Evolutionary conservation across 2,329 filamentous ascomycete genomes (phyloP).

Genomic region (Pyrenophora teres): DNA sequence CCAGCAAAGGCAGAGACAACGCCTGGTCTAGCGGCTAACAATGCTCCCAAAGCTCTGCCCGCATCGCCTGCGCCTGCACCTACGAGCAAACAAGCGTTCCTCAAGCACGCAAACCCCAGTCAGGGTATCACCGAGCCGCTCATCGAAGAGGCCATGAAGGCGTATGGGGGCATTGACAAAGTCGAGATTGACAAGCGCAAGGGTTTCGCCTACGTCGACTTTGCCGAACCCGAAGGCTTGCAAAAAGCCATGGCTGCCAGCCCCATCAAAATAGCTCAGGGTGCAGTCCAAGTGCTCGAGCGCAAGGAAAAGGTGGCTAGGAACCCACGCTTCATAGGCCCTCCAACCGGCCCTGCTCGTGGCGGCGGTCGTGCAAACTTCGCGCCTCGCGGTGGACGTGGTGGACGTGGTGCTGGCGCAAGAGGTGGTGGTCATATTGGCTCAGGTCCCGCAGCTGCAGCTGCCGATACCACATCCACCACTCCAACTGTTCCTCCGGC

Average conservation of each 20-base stretch:
- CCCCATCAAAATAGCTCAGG: slow-evolving; percentile 80
- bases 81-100: slow-evolving; percentile 59
- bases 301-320: slow-evolving; percentile 63
- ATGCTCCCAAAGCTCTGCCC: slow-evolving; percentile 15
- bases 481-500: slow-evolving; percentile 11
- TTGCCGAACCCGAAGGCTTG: slow-evolving; percentile 72
- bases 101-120: slow-evolving; percentile 71
- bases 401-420: slow-evolving; percentile 40
- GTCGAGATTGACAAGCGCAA: slow-evolving; percentile 96
- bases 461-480: slow-evolving; percentile 16
- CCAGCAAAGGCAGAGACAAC: slow-evolving; percentile 21
- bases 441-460: slow-evolving; percentile 15
- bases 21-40: slow-evolving; percentile 9
- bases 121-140: slow-evolving; percentile 87
- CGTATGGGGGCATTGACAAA: slow-evolving; percentile 74
- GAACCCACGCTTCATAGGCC: slow-evolving; percentile 34
- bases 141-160: slow-evolving; percentile 73
- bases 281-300: slow-evolving; percentile 84
- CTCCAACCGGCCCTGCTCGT: slow-evolving; percentile 35
- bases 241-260: slow-evolving; percentile 81
- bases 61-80: slow-evolving; percentile 32
- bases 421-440: slow-evolving; percentile 35
- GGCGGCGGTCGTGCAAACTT: slow-evolving; percentile 42
- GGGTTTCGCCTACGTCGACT: slow-evolving; percentile 92
- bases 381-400: slow-evolving; percentile 41